Percentiles rank a stretch among this genome's conserved stretches.
These are phyloP conservation scores for Remersonia thermophila DNA, from an alignment of 2,329 filamentous ascomycete species.

Conservation along the genomic window DNA sequence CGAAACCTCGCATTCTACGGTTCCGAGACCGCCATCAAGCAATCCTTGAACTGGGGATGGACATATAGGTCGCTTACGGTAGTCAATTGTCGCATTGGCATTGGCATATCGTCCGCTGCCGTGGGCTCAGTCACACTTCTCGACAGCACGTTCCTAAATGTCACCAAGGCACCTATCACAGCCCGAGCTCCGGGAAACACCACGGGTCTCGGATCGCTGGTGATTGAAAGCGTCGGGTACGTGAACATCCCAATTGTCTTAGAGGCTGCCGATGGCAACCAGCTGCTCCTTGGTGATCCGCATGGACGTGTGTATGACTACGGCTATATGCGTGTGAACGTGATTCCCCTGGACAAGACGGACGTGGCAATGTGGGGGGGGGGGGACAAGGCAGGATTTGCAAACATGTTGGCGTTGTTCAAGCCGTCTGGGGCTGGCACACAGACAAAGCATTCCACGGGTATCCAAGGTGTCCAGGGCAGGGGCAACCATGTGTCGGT, in stretches of 20 bases:
- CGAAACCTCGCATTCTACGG: slow-evolving; percentile 55
- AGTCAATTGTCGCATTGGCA: slow-evolving; percentile 50
- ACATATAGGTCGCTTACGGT: slow-evolving; percentile 56
- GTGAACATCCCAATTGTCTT: slow-evolving; percentile 27
- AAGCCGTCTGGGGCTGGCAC: too few relatives aligned
- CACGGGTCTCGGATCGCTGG: slow-evolving; percentile 30
- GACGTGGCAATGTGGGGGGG: slow-evolving; percentile 14
- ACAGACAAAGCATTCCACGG: too few relatives aligned
- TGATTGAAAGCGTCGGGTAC: slow-evolving; percentile 37
- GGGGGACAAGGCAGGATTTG: slow-evolving; percentile 16
- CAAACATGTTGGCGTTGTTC: slow-evolving; percentile 15
- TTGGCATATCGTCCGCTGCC: slow-evolving; percentile 53
- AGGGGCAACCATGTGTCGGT: too few relatives aligned
- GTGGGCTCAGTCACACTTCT: slow-evolving; percentile 64
- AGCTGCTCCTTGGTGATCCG: slow-evolving; percentile 42
- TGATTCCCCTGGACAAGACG: slow-evolving; percentile 23
- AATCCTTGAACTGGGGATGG: slow-evolving; percentile 70
- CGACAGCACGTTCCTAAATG: slow-evolving; percentile 58
- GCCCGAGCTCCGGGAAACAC: slow-evolving; percentile 30
- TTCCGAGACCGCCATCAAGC: slow-evolving; percentile 53
- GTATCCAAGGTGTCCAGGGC: too few relatives aligned
- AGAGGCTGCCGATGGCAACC: slow-evolving; percentile 28
- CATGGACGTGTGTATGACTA: slow-evolving; percentile 37
- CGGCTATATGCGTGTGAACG: slow-evolving; percentile 31
- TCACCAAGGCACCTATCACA: slow-evolving; percentile 55